A percentile compares a stretch with the other conserved stretches of the same genome.
These are phyloP conservation scores for Aspergillus neoniger DNA, from an alignment of 2,329 filamentous ascomycete genomes.

Conservation along the genomic window DNA sequence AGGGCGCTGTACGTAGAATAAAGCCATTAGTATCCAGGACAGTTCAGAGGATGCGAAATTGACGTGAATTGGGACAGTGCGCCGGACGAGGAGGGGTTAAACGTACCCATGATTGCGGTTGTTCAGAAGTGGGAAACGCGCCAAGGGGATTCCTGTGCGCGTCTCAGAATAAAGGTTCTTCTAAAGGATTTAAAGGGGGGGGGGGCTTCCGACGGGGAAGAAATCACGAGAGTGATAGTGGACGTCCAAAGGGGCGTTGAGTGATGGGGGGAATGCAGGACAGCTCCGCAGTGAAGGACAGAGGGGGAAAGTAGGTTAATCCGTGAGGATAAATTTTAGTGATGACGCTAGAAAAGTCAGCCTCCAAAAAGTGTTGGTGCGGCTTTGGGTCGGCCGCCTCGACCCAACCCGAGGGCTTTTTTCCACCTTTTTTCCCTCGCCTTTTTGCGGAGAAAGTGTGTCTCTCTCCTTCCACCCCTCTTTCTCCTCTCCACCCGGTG, in stretches of 20 bases:
- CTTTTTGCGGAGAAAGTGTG: conserved; percentile 7
- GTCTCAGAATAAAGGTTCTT: conserved; percentile 34
- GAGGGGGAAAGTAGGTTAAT: conserved; percentile 39
- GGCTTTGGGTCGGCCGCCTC: conserved; percentile 22
- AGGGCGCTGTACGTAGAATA: conserved; percentile 66
- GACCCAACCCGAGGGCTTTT: conserved; percentile 27
- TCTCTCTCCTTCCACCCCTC: neutral
- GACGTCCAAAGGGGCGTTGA: conserved; percentile 19
- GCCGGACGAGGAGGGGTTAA: conserved; percentile 20
- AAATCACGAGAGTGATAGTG: conserved; percentile 19
- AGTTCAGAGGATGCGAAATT: conserved; percentile 10
- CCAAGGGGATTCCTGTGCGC: conserved; percentile 41
- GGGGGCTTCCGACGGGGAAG: conserved; percentile 25
- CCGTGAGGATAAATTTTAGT: conserved; percentile 46
- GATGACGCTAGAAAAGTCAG: conserved; percentile 46
- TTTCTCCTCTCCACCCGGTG: neutral
- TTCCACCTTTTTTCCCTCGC: conserved; percentile 12
- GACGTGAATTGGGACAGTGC: conserved; percentile 10
- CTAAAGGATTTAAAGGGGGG: conserved; percentile 20
- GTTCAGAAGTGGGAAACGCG: conserved; percentile 41
- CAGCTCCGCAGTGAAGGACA: conserved; percentile 29
- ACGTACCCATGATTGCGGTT: conserved; percentile 63
- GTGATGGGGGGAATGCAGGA: conserved; percentile 23
- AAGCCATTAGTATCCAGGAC: conserved; percentile 48
- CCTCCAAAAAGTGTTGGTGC: conserved; percentile 35